Percentiles rank a stretch among this genome's conserved stretches.
These are phyloP conservation scores for Ogataea philodendri DNA, from an alignment of 805 yeast genomes.

Conservation along the genomic window DNA sequence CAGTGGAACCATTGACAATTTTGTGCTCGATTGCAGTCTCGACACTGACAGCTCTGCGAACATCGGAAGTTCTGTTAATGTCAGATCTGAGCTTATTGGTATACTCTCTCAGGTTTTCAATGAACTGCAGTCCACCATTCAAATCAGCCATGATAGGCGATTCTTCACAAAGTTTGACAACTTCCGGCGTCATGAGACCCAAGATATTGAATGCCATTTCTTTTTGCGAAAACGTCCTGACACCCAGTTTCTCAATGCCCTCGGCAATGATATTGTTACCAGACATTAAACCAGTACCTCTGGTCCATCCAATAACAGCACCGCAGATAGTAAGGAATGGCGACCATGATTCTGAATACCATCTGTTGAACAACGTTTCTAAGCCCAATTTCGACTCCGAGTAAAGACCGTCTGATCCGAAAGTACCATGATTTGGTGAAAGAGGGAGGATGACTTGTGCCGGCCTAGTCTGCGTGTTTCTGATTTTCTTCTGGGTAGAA, in stretches of 20 bases:
- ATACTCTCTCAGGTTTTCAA: constrained; percentile 86
- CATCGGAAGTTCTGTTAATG: constrained; percentile 77
- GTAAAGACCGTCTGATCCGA: constrained; percentile 97
- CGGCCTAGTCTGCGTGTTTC: constrained; percentile 89
- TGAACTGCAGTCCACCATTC: constrained; percentile 96
- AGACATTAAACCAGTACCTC: constrained; percentile 99
- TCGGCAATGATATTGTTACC: constrained; percentile 97
- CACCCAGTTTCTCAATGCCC: constrained; percentile 93
- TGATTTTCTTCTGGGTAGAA: constrained; percentile 74
- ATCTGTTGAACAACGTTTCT: constrained; percentile 96
- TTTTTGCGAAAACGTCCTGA: constrained; percentile 96
- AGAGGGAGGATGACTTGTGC: constrained; percentile 96
- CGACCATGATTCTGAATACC: constrained; percentile 98
- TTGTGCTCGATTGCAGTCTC: constrained; percentile 88
- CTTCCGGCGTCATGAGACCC: constrained; percentile 87
- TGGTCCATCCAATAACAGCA: constrained; percentile 99
- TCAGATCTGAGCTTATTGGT: constrained; percentile 77
- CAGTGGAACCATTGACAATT: constrained; percentile 81
- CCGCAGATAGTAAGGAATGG: constrained; percentile 94
- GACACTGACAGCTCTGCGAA: constrained; percentile 91
- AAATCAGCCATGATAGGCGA: constrained; percentile 96
- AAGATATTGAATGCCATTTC: constrained; percentile 99
- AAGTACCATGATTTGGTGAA: constrained; percentile 99
- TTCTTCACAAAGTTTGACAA: constrained; percentile 83
- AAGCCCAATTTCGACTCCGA: constrained; percentile 95